A percentile compares a stretch with the other conserved stretches of the same genome.
phyloP scores from a whole-genome alignment of 2,329 filamentous ascomycete genomes.

The Epichloe uncinata region DNA sequence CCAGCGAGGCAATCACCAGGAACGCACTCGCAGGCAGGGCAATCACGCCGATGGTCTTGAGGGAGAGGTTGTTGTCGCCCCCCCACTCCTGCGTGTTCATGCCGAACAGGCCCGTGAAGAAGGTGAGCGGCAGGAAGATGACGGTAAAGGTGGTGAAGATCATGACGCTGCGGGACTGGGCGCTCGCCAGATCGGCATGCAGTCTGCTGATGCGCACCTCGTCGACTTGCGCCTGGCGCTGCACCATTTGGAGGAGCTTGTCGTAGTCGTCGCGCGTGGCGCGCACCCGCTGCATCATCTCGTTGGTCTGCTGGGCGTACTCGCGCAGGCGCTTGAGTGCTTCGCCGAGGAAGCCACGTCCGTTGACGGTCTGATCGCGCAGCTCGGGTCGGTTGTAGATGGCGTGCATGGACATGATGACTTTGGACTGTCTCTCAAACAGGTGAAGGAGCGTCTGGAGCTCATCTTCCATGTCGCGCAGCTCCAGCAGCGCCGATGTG shows the following conservation, averaged over 20 bases:
- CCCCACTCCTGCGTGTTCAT: constrained; percentile 54
- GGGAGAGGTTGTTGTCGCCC: constrained; percentile 30
- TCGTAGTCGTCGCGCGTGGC: constrained; percentile 48
- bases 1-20: constrained; percentile 35
- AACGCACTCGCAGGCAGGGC: constrained; percentile 33
- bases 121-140: constrained; percentile 49
- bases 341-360: constrained; percentile 37
- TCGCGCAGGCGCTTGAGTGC: constrained; percentile 39
- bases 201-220: constrained; percentile 49
- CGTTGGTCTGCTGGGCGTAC: constrained; percentile 38
- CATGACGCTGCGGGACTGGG: constrained; percentile 50
- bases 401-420: constrained; percentile 33
- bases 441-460: constrained; percentile 42
- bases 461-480: constrained; percentile 53
- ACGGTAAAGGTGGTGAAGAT: constrained; percentile 53
- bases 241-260: constrained; percentile 53
- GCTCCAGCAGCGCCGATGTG: constrained; percentile 47
- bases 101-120: constrained; percentile 52
- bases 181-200: constrained; percentile 48
- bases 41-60: constrained; percentile 33
- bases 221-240: constrained; percentile 53
- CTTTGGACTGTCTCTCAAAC: constrained; percentile 41
- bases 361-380: constrained; percentile 28
- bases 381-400: constrained; percentile 30
- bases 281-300: constrained; percentile 46